Percentiles rank a stretch among this genome's conserved stretches.
These are phyloP conservation scores for Aspergillus neotritici DNA, from an alignment of 2,329 filamentous ascomycete genomes.

Conservation along the genomic window DNA sequence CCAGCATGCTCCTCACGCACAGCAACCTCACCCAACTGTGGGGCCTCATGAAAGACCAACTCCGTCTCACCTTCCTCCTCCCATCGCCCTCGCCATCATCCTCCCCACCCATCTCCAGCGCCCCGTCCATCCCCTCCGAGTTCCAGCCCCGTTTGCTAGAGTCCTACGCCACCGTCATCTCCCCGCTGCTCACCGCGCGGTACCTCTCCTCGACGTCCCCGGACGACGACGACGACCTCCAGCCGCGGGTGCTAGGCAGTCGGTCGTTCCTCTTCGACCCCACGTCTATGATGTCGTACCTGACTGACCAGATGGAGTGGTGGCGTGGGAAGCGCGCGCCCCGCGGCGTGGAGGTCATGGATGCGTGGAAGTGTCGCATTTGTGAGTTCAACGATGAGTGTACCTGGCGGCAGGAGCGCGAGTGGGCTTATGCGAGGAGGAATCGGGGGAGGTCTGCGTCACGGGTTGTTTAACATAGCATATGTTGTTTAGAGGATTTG, in stretches of 20 bases:
- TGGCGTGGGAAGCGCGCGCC: conserved; percentile 73
- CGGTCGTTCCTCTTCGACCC: conserved; percentile 63
- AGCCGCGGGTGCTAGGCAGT: conserved; percentile 44
- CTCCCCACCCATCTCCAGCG: conserved; percentile 12
- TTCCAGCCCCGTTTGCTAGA: conserved; percentile 32
- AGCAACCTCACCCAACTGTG: conserved; percentile 58
- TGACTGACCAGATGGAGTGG: conserved; percentile 70
- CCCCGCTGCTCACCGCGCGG: conserved; percentile 40
- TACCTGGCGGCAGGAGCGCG: conserved; percentile 67
- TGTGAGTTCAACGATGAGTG: conserved; percentile 81
- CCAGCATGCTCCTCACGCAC: conserved; percentile 51
- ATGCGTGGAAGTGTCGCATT: conserved; percentile 79
- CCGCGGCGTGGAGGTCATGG: conserved; percentile 70
- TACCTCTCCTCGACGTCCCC: conserved; percentile 36
- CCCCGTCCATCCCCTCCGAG: conserved; percentile 27
- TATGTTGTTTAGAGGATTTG: not conserved
- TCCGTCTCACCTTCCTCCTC: conserved; percentile 47
- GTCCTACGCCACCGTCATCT: conserved; percentile 37
- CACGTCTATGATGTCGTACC: conserved; percentile 57
- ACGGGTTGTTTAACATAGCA: not conserved
- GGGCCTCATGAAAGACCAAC: conserved; percentile 58
- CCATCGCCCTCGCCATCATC: conserved; percentile 1
- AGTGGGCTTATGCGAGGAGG: conserved; percentile 50
- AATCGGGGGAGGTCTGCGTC: conserved; percentile 21
- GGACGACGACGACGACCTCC: conserved; percentile 11